Conservation (phyloP, 1,284 basidiomycete species). For the Schizophyllum amplum region DNA sequence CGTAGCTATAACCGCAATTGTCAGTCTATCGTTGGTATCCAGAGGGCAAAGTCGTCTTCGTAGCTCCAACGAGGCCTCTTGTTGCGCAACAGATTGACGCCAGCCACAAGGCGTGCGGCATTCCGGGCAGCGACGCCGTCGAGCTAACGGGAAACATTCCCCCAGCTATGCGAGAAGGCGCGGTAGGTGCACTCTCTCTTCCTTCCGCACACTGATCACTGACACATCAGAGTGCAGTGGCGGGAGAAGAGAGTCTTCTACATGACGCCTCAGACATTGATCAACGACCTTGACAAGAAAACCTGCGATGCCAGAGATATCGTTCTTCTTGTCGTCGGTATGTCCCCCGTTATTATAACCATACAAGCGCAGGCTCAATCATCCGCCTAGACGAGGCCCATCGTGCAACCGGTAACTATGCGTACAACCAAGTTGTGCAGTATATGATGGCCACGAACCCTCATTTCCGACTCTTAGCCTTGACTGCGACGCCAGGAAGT, state of each 20-base stretch:
- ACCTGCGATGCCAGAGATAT: conserved; percentile 77
- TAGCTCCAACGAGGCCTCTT: conserved; percentile 93
- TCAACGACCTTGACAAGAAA: conserved; percentile 77
- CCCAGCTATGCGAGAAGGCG: conserved; percentile 40
- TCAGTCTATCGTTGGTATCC: conserved; percentile 92
- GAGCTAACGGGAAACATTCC: conserved; percentile 80
- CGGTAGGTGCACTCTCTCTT: conserved; percentile 38
- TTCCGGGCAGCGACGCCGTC: conserved; percentile 80
- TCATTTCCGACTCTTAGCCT: conserved; percentile 86
- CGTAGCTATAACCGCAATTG: conserved; percentile 1
- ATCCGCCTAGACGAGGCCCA: conserved; percentile 83
- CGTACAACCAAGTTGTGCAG: conserved; percentile 87
- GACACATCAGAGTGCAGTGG: conserved; percentile 49
- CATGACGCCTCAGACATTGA: conserved; percentile 95
- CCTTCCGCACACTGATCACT: background rate
- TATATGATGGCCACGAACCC: conserved; percentile 92
- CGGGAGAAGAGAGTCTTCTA: conserved; percentile 87
- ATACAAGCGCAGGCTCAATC: background rate
- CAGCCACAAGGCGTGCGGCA: conserved; percentile 90
- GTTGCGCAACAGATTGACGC: conserved; percentile 94
- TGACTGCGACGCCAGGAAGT: conserved; percentile 93
- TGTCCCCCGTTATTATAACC: no score
- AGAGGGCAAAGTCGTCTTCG: conserved; percentile 88
- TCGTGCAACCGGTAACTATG: conserved; percentile 87
- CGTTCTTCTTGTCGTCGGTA: conserved; percentile 76